phyloP scores from a whole-genome alignment of 2,329 filamentous ascomycete species.

The Didymella pomorum region DNA sequence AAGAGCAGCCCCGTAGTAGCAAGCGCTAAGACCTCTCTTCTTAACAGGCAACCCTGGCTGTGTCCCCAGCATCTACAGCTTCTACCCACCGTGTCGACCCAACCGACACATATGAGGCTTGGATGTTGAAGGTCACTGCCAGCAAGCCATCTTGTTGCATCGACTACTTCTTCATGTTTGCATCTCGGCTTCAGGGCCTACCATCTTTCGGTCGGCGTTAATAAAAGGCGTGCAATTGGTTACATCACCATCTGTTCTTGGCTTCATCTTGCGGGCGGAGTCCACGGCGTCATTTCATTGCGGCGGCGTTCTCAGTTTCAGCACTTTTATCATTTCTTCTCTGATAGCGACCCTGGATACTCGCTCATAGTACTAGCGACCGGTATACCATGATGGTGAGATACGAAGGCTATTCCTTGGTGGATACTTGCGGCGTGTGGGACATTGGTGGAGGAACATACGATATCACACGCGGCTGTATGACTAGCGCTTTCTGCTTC shows the following conservation, averaged over 20 bases:
- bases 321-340: conserved; percentile 47
- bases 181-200: conserved; percentile 42
- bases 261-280: conserved; percentile 40
- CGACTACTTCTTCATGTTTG: conserved; percentile 41
- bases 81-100: conserved; percentile 8
- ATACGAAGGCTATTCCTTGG: conserved; percentile 41
- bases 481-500: conserved; percentile 34
- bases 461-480: conserved; percentile 32
- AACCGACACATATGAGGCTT: conserved; percentile 4
- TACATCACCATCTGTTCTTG: conserved; percentile 34
- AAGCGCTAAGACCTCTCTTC: conserved; percentile 32
- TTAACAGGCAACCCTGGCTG: conserved; percentile 30
- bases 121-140: conserved; percentile 8
- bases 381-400: conserved; percentile 42
- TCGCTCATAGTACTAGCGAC: conserved; percentile 44
- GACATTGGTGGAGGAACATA: conserved; percentile 16
- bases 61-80: conserved; percentile 22
- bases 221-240: conserved; percentile 45
- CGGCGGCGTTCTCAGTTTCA: conserved; percentile 36
- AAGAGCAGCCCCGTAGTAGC: conserved; percentile 39
- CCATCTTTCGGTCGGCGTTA: conserved; percentile 46
- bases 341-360: conserved; percentile 49
- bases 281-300: conserved; percentile 37
- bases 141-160: conserved; percentile 20
- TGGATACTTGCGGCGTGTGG: conserved; percentile 28